Conservation (phyloP, 1,284 basidiomycete genomes). For the Malassezia cuniculi region DNA sequence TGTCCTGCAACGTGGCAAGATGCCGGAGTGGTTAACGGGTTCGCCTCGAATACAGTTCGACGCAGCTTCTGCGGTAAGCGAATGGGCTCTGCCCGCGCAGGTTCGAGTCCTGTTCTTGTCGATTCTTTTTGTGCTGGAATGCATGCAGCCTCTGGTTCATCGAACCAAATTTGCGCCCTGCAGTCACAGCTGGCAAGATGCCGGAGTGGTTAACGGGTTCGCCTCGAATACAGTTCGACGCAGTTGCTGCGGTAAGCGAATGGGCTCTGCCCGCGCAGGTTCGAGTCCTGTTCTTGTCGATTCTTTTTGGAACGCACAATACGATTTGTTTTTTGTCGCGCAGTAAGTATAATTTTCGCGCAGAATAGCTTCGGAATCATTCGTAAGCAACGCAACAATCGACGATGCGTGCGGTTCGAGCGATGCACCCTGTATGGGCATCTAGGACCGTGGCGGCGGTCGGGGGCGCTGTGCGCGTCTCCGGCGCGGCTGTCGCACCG, state of each 20-base stretch:
- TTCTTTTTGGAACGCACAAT: too few species aligned
- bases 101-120: constrained; percentile 19
- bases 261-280: constrained; percentile 19
- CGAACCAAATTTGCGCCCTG: too few species aligned
- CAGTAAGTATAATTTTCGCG: too few species aligned
- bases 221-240: constrained; percentile 15
- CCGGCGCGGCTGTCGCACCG: constrained; percentile 12
- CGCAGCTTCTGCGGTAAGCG: constrained; percentile 13
- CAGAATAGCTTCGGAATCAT: too few species aligned
- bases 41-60: constrained; percentile 15
- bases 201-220: constrained; percentile 18
- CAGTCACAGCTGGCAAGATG: constrained; percentile 16
- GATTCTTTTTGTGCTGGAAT: constrained; percentile 10
- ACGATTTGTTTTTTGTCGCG: too few species aligned
- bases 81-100: constrained; percentile 18
- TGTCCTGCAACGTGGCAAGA: constrained; percentile 12
- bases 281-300: constrained; percentile 18
- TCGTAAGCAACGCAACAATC: too few species aligned
- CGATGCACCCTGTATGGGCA: too few species aligned
- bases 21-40: constrained; percentile 18
- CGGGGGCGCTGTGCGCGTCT: constrained; percentile 10
- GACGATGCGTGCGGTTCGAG: too few species aligned
- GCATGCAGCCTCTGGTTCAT: too few species aligned
- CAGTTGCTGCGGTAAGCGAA: constrained; percentile 13
- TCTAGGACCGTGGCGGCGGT: background rate